Evolutionary conservation across 371 early-diverging fungal genomes (phyloP).

Genomic region (Lichtheimia corymbifera): DNA sequence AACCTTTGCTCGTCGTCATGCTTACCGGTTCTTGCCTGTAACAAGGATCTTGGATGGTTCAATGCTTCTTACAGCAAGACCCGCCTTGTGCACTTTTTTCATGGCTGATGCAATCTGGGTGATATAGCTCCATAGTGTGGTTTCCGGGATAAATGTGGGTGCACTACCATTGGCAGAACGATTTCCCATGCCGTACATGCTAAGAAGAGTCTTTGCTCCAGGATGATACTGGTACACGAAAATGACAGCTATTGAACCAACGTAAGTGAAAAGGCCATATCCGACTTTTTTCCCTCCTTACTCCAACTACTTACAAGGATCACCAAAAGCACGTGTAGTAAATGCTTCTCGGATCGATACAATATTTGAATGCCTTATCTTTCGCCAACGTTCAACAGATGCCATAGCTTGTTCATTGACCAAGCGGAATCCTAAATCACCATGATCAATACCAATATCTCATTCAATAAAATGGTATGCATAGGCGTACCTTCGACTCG

Average conservation of each 20-base stretch:
- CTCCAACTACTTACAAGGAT: conserved; percentile 64
- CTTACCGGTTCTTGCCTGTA: conserved; percentile 79
- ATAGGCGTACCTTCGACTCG: conserved; percentile 72
- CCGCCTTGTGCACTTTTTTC: conserved; percentile 78
- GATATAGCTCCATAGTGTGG: conserved; percentile 85
- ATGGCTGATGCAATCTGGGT: conserved; percentile 86
- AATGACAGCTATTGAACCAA: conserved; percentile 58
- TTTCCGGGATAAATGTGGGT: conserved; percentile 64
- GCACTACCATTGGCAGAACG: conserved; percentile 48
- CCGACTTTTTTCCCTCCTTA: too few species aligned
- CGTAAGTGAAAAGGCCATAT: background rate
- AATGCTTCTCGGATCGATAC: conserved; percentile 92
- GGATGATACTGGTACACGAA: conserved; percentile 94
- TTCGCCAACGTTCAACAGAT: conserved; percentile 82
- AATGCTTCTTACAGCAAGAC: conserved; percentile 77
- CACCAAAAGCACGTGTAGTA: conserved; percentile 93
- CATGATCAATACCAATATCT: too few species aligned
- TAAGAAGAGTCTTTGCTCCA: conserved; percentile 70
- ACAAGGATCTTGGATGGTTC: conserved; percentile 82
- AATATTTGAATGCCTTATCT: conserved; percentile 81
- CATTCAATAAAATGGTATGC: background rate
- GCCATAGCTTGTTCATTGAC: conserved; percentile 79
- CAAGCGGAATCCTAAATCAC: conserved; percentile 48
- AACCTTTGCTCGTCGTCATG: background rate
- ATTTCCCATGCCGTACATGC: conserved; percentile 66